phyloP scores from a whole-genome alignment of 768 basidiomycete genomes.

The Lentinula guzmanii region DNA sequence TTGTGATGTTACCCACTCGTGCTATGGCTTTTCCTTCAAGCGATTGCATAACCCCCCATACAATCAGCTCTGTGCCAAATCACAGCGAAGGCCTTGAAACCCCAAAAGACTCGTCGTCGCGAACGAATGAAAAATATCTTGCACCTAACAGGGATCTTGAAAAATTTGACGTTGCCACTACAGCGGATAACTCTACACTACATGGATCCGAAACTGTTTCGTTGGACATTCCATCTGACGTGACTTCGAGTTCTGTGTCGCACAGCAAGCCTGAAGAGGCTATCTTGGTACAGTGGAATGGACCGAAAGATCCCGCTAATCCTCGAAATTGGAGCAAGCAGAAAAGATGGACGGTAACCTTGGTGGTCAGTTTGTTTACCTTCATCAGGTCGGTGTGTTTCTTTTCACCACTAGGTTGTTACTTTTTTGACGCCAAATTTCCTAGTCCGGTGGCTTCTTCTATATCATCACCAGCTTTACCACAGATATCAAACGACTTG shows the following conservation, averaged over 20 bases:
- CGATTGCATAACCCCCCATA: background rate
- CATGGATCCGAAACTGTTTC: background rate
- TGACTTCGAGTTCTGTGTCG: background rate
- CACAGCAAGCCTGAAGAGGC: background rate
- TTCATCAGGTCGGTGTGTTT: constrained; percentile 33
- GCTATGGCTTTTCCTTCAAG: background rate
- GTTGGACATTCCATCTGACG: background rate
- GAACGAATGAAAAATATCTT: background rate
- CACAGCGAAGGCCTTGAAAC: background rate
- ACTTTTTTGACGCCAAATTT: background rate
- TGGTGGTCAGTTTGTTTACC: constrained; percentile 46
- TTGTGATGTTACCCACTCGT: background rate
- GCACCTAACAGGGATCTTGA: background rate
- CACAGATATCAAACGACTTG: background rate
- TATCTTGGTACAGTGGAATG: constrained; percentile 21
- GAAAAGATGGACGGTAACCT: constrained; percentile 42
- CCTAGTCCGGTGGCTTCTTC: constrained; percentile 35
- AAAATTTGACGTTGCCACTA: background rate
- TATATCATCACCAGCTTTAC: constrained; percentile 39
- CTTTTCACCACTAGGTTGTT: background rate
- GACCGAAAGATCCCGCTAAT: constrained; percentile 21
- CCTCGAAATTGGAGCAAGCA: constrained; percentile 37
- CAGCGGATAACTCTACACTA: background rate
- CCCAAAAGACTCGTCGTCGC: background rate
- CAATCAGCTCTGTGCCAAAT: background rate